Evolutionary conservation across 2,329 filamentous ascomycete genomes (phyloP).

Genomic region (Fusarium nisikadoi): DNA sequence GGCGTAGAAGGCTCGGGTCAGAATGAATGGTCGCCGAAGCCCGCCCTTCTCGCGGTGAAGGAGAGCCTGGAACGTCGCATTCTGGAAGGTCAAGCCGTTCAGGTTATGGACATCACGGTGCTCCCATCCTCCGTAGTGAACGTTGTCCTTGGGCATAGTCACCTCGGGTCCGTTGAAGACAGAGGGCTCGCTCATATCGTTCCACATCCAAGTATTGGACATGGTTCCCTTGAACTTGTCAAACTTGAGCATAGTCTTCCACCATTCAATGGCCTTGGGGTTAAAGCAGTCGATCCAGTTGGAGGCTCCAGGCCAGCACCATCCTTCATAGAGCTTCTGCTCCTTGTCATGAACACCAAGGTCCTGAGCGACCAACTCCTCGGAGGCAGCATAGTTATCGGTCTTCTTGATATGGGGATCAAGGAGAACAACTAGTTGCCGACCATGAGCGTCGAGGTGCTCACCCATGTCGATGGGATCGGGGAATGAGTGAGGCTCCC

Average conservation of each 20-base stretch:
- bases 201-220: constrained; percentile 94
- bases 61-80: constrained; percentile 89
- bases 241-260: constrained; percentile 88
- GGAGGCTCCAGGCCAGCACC: constrained; percentile 98
- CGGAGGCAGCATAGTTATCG: constrained; percentile 77
- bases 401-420: constrained; percentile 98
- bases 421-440: constrained; percentile 93
- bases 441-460: constrained; percentile 83
- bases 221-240: constrained; percentile 86
- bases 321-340: constrained; percentile 88
- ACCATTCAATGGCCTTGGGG: constrained; percentile 91
- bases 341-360: constrained; percentile 92
- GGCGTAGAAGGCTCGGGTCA: constrained; percentile 92
- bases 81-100: constrained; percentile 94
- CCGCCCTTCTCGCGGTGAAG: constrained; percentile 88
- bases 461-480: constrained; percentile 89
- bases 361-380: constrained; percentile 85
- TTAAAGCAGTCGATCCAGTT: constrained; percentile 98
- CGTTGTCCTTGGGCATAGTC: constrained; percentile 98
- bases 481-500: constrained; percentile 88
- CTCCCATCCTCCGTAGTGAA: constrained; percentile 92
- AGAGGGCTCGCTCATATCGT: constrained; percentile 99
- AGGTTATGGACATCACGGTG: constrained; percentile 97
- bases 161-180: constrained; percentile 99
- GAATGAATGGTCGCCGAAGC: constrained; percentile 85